A percentile compares a stretch with the other conserved stretches of the same genome.
These are phyloP conservation scores for Vicia faba DNA, from an alignment of 306 rosid genomes.

Conservation along the genomic window DNA sequence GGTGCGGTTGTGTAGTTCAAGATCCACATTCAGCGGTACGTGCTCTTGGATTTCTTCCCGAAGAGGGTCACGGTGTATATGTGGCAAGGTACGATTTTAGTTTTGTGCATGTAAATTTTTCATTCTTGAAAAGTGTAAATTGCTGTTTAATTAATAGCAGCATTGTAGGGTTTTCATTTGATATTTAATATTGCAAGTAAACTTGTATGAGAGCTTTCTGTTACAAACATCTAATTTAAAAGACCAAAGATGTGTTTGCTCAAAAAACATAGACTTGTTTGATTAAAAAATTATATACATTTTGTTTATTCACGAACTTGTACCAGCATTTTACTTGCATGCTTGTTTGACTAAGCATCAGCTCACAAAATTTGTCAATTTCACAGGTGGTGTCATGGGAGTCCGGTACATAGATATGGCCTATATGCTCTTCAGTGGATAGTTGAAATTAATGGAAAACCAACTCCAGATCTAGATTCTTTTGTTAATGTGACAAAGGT, in stretches of 20 bases:
- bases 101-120: constrained; percentile 25
- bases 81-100: constrained; percentile 68
- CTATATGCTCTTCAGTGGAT: constrained; percentile 97
- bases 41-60: constrained; percentile 98
- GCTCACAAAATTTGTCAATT: constrained; percentile 35
- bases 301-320: neutral
- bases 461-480: constrained; percentile 79
- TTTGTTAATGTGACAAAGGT: constrained; percentile 87
- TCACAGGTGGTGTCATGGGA: constrained; percentile 94
- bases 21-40: constrained; percentile 98
- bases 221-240: no score
- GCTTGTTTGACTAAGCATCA: neutral
- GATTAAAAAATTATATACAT: neutral
- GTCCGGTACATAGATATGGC: constrained; percentile 95
- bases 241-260: no score
- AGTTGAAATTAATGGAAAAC: constrained; percentile 87
- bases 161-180: constrained; percentile 15
- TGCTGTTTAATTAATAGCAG: constrained; percentile 4
- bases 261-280: neutral
- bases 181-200: neutral
- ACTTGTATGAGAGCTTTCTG: constrained; percentile 10
- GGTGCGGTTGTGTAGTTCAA: constrained; percentile 97
- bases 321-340: constrained; percentile 5
- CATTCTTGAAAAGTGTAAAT: constrained; percentile 20
- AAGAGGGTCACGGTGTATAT: constrained; percentile 97